These are phyloP conservation scores for Penicillium taxi DNA, from an alignment of 495 filamentous ascomycete genomes.

Conservation along the genomic window DNA sequence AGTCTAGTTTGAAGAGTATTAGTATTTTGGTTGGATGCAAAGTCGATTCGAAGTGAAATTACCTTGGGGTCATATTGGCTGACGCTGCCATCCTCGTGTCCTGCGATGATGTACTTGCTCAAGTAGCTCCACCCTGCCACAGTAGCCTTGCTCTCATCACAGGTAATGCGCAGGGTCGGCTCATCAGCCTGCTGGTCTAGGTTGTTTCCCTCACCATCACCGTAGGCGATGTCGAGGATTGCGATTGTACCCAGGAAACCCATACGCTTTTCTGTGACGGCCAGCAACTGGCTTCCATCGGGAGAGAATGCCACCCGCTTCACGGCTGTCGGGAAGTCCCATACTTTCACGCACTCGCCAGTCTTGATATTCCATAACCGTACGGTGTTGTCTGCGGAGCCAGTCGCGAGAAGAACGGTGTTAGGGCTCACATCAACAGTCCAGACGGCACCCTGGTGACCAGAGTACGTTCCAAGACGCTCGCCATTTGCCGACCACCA, in stretches of 20 bases:
- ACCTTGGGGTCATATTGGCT: conserved; percentile 95
- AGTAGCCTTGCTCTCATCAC: conserved; percentile 89
- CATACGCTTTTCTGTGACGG: conserved; percentile 97
- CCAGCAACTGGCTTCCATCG: conserved; percentile 79
- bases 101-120: conserved; percentile 89
- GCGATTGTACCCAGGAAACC: conserved; percentile 88
- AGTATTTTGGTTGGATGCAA: conserved; percentile 5
- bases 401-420: conserved; percentile 84
- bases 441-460: conserved; percentile 97
- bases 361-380: conserved; percentile 94
- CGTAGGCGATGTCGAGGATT: conserved; percentile 75
- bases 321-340: conserved; percentile 93
- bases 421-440: conserved; percentile 96
- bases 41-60: conserved; percentile 7
- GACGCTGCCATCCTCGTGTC: conserved; percentile 90
- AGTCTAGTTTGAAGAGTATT: conserved; percentile 42
- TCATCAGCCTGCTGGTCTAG: conserved; percentile 65
- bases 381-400: conserved; percentile 96
- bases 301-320: conserved; percentile 95
- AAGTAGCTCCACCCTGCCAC: conserved; percentile 94
- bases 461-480: conserved; percentile 89
- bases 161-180: conserved; percentile 74
- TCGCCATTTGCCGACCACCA: conserved; percentile 95
- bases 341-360: conserved; percentile 86
- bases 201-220: conserved; percentile 53